Conservation (phyloP, 139 green algal species). For the Coelastrella sp. region DNA sequence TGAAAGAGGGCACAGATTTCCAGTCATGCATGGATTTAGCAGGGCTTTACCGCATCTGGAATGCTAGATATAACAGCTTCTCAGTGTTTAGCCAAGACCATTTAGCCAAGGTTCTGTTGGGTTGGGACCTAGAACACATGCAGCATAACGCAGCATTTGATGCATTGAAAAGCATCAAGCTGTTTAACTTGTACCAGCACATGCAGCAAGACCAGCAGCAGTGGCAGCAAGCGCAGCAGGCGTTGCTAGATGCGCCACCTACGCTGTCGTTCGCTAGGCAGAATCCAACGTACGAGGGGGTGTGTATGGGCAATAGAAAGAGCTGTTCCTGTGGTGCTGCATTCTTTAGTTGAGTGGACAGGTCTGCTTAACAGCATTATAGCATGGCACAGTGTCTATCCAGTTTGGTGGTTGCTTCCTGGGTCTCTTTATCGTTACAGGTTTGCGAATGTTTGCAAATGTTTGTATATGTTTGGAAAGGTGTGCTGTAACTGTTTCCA, state of each 20-base stretch:
- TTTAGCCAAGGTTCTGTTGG: conserved; percentile 82
- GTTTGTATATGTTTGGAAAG: too few species aligned
- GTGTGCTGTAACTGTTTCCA: too few species aligned
- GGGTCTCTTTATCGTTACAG: too few species aligned
- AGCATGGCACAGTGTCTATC: too few species aligned
- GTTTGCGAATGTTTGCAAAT: too few species aligned
- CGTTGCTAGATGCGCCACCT: conserved; percentile 71
- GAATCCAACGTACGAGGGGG: conserved; percentile 86
- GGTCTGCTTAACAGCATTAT: too few species aligned
- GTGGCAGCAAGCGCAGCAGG: conserved; percentile 71
- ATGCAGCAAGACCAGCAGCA: conserved; percentile 59
- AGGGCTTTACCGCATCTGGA: conserved; percentile 90
- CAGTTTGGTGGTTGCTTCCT: too few species aligned
- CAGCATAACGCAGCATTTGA: conserved; percentile 75
- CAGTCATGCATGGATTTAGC: conserved; percentile 81
- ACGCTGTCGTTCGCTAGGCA: conserved; percentile 81
- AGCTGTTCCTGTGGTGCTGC: conserved; percentile 88
- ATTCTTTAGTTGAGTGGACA: conserved; percentile 83
- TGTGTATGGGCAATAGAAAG: conserved; percentile 94
- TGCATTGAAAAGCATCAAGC: conserved; percentile 88
- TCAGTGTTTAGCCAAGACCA: conserved; percentile 82
- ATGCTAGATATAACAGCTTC: conserved; percentile 78
- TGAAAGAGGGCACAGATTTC: conserved; percentile 89
- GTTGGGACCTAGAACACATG: conserved; percentile 60
- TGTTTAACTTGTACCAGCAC: conserved; percentile 86